Evolutionary conservation across 371 early-diverging fungal species (phyloP).

Genomic region (Mucor saturninus): DNA sequence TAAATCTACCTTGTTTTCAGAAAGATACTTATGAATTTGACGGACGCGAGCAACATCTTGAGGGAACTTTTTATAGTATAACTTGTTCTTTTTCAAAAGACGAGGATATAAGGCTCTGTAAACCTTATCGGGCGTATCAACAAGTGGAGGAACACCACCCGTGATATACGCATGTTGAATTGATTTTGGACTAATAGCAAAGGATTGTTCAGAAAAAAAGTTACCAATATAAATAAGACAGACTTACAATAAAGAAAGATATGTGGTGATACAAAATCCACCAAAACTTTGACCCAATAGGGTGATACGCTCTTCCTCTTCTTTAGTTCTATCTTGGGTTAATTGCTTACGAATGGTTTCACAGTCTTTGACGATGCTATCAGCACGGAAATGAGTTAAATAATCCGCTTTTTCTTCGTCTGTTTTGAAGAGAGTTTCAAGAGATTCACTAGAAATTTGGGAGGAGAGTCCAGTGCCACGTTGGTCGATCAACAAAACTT

Average conservation of each 20-base stretch:
- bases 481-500: constrained; percentile 74
- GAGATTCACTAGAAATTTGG: constrained; percentile 60
- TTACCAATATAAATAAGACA: not conserved
- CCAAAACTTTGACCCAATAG: constrained; percentile 78
- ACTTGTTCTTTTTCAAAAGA: constrained; percentile 62
- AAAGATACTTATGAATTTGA: constrained; percentile 60
- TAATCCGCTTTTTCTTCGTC: constrained; percentile 66
- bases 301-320: constrained; percentile 36
- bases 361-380: constrained; percentile 74
- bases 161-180: constrained; percentile 71
- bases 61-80: constrained; percentile 71
- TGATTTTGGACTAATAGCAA: constrained; percentile 58
- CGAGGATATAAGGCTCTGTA: constrained; percentile 68
- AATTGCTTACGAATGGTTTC: constrained; percentile 68
- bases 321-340: constrained; percentile 33
- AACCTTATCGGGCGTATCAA: constrained; percentile 65
- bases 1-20: constrained; percentile 48
- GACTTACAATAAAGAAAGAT: constrained; percentile 72
- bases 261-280: constrained; percentile 76
- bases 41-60: constrained; percentile 67
- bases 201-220: not conserved
- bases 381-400: constrained; percentile 72
- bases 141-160: constrained; percentile 76
- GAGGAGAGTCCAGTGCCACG: constrained; percentile 77
- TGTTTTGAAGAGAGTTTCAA: constrained; percentile 42